Evolutionary conservation across 768 basidiomycete genomes (phyloP).

Genomic region (Termitomyces sp.): DNA sequence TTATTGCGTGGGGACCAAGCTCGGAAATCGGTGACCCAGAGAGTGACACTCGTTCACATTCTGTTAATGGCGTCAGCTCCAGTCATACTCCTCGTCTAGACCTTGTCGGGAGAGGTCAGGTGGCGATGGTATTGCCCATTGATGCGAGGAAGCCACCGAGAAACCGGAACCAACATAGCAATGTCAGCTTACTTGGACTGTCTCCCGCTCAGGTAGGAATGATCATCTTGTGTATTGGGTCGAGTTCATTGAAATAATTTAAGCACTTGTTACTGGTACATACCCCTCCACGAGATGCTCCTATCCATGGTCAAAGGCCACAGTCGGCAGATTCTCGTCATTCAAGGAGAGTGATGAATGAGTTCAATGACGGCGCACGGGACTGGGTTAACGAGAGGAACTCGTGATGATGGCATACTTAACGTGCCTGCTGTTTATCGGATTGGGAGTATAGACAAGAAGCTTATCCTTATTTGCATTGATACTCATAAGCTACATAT

Average conservation of each 20-base stretch:
- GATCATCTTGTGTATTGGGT: not conserved
- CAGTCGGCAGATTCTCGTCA: not conserved
- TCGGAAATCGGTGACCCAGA: conserved; percentile 21
- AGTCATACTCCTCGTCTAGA: conserved; percentile 22
- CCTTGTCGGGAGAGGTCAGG: conserved; percentile 32
- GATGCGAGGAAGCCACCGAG: conserved; percentile 37
- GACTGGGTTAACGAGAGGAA: conserved; percentile 8
- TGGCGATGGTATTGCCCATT: conserved; percentile 45
- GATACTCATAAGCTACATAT: conserved; percentile 4
- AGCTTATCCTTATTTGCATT: not conserved
- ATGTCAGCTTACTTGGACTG: conserved; percentile 58
- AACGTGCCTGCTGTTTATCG: conserved; percentile 15
- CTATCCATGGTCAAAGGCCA: conserved; percentile 22
- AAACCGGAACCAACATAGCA: conserved; percentile 48
- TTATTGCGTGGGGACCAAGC: conserved; percentile 66
- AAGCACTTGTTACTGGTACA: conserved; percentile 63
- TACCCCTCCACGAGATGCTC: conserved; percentile 52
- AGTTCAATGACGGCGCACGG: conserved; percentile 18
- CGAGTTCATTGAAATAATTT: not conserved
- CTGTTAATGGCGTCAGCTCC: conserved; percentile 12
- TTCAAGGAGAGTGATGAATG: conserved; percentile 2
- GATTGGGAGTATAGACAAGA: conserved; percentile 19
- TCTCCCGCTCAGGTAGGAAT: conserved; percentile 65
- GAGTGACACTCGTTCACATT: conserved; percentile 19
- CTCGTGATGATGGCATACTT: conserved; percentile 18